phyloP scores from a whole-genome alignment of 2,329 filamentous ascomycete species.

The Rhynchosporium agropyri region DNA sequence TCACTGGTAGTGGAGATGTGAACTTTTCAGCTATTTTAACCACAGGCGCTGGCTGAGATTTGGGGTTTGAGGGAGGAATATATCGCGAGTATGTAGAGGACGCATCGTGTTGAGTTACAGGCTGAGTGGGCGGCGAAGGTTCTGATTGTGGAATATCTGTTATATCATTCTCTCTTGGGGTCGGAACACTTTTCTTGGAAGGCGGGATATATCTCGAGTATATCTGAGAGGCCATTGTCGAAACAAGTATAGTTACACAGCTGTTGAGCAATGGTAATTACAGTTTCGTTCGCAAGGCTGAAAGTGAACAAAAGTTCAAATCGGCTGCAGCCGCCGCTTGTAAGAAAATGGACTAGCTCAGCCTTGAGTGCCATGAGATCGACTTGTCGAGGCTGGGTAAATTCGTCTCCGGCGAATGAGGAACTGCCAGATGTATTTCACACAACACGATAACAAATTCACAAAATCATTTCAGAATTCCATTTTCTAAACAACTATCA shows the following conservation, averaged over 20 bases:
- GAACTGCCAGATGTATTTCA: too few species aligned
- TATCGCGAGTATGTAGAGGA: slow-evolving; percentile 41
- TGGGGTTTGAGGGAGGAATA: slow-evolving; percentile 37
- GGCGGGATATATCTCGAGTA: slow-evolving; percentile 41
- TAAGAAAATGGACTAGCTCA: too few species aligned
- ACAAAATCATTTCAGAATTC: too few species aligned
- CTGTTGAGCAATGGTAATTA: too few species aligned
- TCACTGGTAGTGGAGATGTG: slow-evolving; percentile 1
- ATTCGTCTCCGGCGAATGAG: too few species aligned
- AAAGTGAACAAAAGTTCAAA: too few species aligned
- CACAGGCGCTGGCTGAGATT: slow-evolving; percentile 1
- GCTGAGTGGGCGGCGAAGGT: slow-evolving; percentile 22
- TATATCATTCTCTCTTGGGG: background rate
- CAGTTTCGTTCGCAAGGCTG: too few species aligned
- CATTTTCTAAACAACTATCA: too few species aligned
- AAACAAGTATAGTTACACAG: background rate
- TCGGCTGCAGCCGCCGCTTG: too few species aligned
- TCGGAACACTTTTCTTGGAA: slow-evolving; percentile 31
- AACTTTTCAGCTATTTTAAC: background rate
- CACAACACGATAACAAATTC: too few species aligned
- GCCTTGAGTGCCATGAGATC: too few species aligned
- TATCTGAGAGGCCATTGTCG: slow-evolving; percentile 36
- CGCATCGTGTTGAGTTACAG: slow-evolving; percentile 35
- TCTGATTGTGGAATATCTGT: slow-evolving; percentile 8
- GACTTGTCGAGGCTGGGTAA: background rate